A percentile compares a stretch with the other conserved stretches of the same genome.
phyloP scores from a whole-genome alignment of 2,329 filamentous ascomycete genomes.

The Talaromyces marneffei region DNA sequence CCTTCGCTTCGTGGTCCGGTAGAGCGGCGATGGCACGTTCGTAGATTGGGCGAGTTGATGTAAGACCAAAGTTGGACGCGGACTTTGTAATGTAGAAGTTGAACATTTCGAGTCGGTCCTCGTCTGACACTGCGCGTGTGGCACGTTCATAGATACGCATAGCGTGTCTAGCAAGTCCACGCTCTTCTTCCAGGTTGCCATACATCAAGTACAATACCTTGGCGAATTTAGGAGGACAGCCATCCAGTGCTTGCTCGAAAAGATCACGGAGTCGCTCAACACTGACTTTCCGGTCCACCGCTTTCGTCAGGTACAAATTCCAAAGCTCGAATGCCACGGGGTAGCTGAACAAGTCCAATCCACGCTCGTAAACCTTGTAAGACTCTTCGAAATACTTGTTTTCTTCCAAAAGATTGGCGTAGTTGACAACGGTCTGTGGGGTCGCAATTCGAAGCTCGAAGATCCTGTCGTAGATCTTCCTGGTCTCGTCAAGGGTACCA shows the following conservation, averaged over 20 bases:
- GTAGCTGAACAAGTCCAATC: conserved; percentile 96
- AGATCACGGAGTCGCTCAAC: conserved; percentile 91
- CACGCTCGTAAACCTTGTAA: conserved; percentile 95
- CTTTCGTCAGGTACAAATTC: conserved; percentile 97
- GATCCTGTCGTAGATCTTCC: conserved; percentile 91
- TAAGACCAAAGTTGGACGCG: conserved; percentile 93
- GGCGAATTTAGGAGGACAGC: conserved; percentile 89
- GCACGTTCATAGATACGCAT: conserved; percentile 99
- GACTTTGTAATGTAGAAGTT: conserved; percentile 99
- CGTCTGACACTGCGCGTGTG: conserved; percentile 87
- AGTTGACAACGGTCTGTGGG: conserved; percentile 97
- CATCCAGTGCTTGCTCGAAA: conserved; percentile 94
- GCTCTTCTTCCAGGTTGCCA: conserved; percentile 90
- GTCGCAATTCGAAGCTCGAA: conserved; percentile 98
- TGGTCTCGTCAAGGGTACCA: conserved; percentile 82
- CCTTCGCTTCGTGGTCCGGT: conserved; percentile 84
- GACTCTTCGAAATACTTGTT: conserved; percentile 94
- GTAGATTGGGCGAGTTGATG: conserved; percentile 91
- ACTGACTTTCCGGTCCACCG: conserved; percentile 89
- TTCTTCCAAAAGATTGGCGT: conserved; percentile 90
- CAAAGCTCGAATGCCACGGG: conserved; percentile 97
- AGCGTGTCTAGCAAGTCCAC: conserved; percentile 86
- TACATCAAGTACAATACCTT: conserved; percentile 98
- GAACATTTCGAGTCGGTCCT: conserved; percentile 95
- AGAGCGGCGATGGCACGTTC: conserved; percentile 91